Percentiles rank a stretch among this genome's conserved stretches.
Conservation (phyloP, 306 rosid genomes). For the Cucumis sativus region DNA sequence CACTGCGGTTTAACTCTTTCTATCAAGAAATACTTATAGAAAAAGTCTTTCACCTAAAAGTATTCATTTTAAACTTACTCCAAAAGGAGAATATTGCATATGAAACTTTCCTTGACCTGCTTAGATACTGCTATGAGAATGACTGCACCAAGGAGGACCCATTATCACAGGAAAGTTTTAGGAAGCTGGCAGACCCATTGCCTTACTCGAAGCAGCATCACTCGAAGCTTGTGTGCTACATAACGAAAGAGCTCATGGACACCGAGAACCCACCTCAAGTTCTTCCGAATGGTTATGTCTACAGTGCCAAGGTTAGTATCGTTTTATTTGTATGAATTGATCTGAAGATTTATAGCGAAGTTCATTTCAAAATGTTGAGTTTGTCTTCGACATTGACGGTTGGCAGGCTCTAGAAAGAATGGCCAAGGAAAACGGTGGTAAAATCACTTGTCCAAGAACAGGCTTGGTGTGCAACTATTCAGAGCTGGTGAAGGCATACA, state of each 20-base stretch:
- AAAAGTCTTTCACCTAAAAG: not conserved
- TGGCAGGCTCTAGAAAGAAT: conserved; percentile 87
- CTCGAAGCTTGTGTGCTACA: conserved; percentile 94
- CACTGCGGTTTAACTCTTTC: not conserved
- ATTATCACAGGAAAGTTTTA: conserved; percentile 73
- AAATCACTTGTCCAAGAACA: conserved; percentile 77
- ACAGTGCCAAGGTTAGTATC: conserved; percentile 65
- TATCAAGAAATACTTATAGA: not conserved
- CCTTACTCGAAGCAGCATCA: conserved; percentile 92
- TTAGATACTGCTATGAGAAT: conserved; percentile 86
- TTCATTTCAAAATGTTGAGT: not conserved
- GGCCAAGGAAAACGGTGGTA: conserved; percentile 67
- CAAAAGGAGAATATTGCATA: not conserved
- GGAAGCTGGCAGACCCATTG: conserved; percentile 63
- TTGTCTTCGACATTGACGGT: not conserved
- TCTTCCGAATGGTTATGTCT: conserved; percentile 87
- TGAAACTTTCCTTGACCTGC: conserved; percentile 43
- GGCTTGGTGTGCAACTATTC: conserved; percentile 41
- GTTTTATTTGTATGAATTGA: not conserved
- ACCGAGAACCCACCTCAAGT: conserved; percentile 92
- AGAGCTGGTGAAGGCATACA: conserved; percentile 67
- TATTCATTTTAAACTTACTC: not conserved
- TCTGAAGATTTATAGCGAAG: not conserved
- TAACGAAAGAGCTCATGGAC: conserved; percentile 94
- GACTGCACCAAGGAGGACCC: conserved; percentile 99